Base-by-base conservation (phyloP, 257 asterid species). In the Dorcoceras hygrometricum region DNA sequence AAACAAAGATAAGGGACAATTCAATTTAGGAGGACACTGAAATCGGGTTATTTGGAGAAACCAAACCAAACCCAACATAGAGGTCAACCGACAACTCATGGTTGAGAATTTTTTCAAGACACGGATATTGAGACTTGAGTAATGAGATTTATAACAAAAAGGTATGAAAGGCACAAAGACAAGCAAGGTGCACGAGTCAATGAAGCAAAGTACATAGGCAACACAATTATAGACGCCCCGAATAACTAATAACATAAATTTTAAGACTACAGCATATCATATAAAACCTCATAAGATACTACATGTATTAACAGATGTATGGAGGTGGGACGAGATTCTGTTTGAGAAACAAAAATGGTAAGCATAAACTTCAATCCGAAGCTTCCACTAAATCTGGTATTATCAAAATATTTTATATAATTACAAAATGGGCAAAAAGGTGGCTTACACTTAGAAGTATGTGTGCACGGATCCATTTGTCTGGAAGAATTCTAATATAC, bases 391-490 rank as follows among this genome's bases (percentile, higher is more conserved):
- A 64, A 62, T 65, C 71, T 55, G 8, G 65, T 67, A n/a, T 46
- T 62, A 60, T 56, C 64, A 72, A 29, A 72, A 70, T 78, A 62
- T 6, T 67, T 31, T 14, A 58, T 54, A 69, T 70, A 76, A 71
- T 69, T 70, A 78, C 79, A 72, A 73, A 70, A 73, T 36, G 73
- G 71, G 77, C 71, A 26, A 76, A 70, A 79, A 78, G 63, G 65
- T 16, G 83, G 82, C 86, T 81, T 78, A 81, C 86, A 76, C 70
- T 81, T 76, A 58, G 80, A 73, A 74, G 81, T 69, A 77, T 75
- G 80, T 73, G 72, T 59, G 75, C 60, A 68, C 68, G 77, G 68
- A 74, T 72, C 81, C 83, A 75, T 75, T 77, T 73, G 86, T 78
- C 81, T 70, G 81, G 81, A 76, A 78, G 74, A 53, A 51, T 70